These are phyloP conservation scores for Populus deltoides DNA, from an alignment of 345 rosid genomes.

Conservation along the genomic window DNA sequence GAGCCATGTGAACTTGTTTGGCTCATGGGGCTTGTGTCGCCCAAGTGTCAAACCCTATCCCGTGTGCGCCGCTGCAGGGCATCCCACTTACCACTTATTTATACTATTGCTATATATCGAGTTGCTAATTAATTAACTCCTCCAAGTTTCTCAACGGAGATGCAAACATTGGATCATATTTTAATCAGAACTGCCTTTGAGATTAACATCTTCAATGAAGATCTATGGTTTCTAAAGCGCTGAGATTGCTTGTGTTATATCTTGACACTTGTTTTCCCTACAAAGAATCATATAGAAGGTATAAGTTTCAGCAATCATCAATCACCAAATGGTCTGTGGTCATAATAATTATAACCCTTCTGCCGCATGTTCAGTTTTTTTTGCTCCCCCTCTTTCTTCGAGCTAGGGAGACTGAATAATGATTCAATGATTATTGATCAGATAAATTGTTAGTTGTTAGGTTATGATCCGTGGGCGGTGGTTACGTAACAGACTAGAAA, in stretches of 20 bases:
- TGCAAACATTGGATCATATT: background rate
- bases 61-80: conserved; percentile 54
- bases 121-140: background rate
- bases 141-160: background rate
- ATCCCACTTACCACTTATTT: conserved; percentile 28
- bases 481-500: conserved; percentile 1
- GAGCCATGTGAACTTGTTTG: conserved; percentile 41
- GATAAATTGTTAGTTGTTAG: background rate
- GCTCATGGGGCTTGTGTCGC: conserved; percentile 37
- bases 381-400: background rate
- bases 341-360: conserved; percentile 4
- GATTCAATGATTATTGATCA: conserved; percentile 32
- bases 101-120: too few relatives aligned
- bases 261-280: conserved; percentile 26
- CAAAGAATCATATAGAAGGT: conserved; percentile 11
- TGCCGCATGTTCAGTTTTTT: background rate
- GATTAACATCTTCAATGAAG: background rate
- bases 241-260: conserved; percentile 25
- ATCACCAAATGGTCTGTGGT: background rate
- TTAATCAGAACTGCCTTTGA: background rate
- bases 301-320: background rate
- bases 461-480: conserved; percentile 16
- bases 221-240: conserved; percentile 6
- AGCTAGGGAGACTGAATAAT: background rate
- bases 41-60: conserved; percentile 37